Conservation (phyloP, 129 eudicot species). For the Flaveria linearis region DNA sequence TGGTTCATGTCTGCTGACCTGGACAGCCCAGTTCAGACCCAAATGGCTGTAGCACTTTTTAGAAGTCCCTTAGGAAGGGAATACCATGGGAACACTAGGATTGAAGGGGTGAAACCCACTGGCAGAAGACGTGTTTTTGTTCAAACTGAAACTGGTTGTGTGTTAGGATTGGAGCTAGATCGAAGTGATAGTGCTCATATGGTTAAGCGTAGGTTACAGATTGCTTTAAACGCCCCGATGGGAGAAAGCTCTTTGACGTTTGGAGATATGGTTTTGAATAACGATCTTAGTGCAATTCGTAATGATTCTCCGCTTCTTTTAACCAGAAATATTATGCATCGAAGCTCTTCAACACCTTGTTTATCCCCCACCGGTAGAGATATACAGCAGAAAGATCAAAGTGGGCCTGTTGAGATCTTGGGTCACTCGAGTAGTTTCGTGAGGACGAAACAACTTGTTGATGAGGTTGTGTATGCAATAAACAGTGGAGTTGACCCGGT, state of each 20-base stretch:
- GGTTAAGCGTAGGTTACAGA: conserved; percentile 79
- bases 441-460: conserved; percentile 58
- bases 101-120: conserved; percentile 61
- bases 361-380: conserved; percentile 81
- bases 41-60: conserved; percentile 78
- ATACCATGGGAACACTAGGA: conserved; percentile 57
- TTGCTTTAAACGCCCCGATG: conserved; percentile 71
- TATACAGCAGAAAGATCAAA: conserved; percentile 66
- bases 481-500: conserved; percentile 77
- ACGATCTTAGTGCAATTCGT: conserved; percentile 83
- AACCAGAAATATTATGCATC: conserved; percentile 64
- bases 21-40: conserved; percentile 97
- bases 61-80: conserved; percentile 71
- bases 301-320: conserved; percentile 83
- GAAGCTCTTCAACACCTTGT: conserved; percentile 96
- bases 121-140: conserved; percentile 92
- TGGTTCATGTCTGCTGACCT: conserved; percentile 62
- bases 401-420: conserved; percentile 80
- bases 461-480: conserved; percentile 73
- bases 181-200: conserved; percentile 85
- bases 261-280: conserved; percentile 82
- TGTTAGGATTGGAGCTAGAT: conserved; percentile 88
- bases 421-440: conserved; percentile 56
- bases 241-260: conserved; percentile 82
- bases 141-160: conserved; percentile 90